Evolutionary conservation across 1,284 basidiomycete genomes (phyloP).

Genomic region (Papiliotrema flavescens): DNA sequence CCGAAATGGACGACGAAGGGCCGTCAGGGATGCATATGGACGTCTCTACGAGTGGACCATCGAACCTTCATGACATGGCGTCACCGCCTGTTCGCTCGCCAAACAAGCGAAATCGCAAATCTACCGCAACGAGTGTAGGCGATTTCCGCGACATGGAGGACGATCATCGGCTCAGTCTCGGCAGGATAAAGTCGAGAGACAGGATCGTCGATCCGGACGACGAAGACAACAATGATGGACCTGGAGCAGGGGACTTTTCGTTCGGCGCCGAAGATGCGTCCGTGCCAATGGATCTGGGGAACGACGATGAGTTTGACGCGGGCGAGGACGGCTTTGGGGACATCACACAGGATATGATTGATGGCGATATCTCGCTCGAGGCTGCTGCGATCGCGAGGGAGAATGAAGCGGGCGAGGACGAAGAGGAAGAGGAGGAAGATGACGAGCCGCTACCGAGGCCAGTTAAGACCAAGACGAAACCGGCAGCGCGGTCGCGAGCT

Average conservation of each 20-base stretch:
- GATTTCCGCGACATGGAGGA: neutral
- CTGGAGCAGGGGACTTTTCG: neutral
- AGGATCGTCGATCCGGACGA: neutral
- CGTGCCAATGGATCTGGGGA: constrained; percentile 4
- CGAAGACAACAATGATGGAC: constrained; percentile 3
- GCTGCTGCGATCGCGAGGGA: neutral
- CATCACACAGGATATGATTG: neutral
- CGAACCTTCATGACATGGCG: neutral
- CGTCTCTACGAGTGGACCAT: neutral
- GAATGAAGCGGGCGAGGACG: constrained; percentile 2
- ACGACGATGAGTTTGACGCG: constrained; percentile 1
- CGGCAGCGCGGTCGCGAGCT: neutral
- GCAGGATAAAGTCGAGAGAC: neutral
- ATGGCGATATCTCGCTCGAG: neutral
- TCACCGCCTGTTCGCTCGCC: neutral
- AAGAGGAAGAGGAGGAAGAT: neutral
- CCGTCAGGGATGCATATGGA: neutral
- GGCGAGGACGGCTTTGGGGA: neutral
- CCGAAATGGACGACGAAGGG: neutral
- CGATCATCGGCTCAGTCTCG: neutral
- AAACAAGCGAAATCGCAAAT: neutral
- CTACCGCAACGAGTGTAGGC: neutral
- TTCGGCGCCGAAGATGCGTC: neutral
- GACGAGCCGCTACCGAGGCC: neutral
- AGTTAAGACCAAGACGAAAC: neutral